Evolutionary conservation across 129 eudicot genomes (phyloP), one percentile per base, ranked within the genome.

Genomic region (Lonicera japonica): DNA sequence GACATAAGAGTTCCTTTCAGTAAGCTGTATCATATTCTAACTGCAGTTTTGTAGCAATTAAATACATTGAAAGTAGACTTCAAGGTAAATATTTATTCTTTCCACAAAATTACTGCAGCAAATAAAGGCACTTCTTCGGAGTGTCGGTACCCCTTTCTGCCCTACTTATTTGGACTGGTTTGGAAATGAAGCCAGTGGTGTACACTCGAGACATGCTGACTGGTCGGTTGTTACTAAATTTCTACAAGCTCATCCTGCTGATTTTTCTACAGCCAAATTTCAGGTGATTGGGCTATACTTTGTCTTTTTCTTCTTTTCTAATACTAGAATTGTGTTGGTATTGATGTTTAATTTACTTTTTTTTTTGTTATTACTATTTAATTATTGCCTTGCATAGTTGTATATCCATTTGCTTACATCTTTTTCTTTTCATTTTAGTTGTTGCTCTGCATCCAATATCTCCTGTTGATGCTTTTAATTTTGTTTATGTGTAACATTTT

Each of bases 111-210:
- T n/a, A n/a, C 40, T 80, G 79, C 96, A 92, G 98, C 95, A 92
- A 92, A 87, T 92, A 54, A 87, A 78, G 82, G 98, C 96, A 36
- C 95, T 92, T 74, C 91, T 92, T 62, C 77, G 77, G 70, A 67
- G 66, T 66, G 82, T 84, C 65, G 98, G 98, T 19, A 70, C 83
- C 54, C 71, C 95, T 19, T 87, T 92, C 64, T 92, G 98, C 62
- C 98, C 96, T 22, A 64, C 73, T 64, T 61, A 68, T 43, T 66
- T 88, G 52, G 98, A 92, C 64, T 92, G 98, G 98, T 87, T 85
- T 69, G 98, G 96, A 54, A 61, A 47, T 65, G 95, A 74, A 54
- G 82, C 68, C 15, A 66, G 78, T 63, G 87, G 74, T 58, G 18
- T 41, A 64, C 86, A 72, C 64, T 77, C 98, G 38, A 76, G 81